phyloP scores from a whole-genome alignment of 257 asterid species.

The Capsicum baccatum region DNA sequence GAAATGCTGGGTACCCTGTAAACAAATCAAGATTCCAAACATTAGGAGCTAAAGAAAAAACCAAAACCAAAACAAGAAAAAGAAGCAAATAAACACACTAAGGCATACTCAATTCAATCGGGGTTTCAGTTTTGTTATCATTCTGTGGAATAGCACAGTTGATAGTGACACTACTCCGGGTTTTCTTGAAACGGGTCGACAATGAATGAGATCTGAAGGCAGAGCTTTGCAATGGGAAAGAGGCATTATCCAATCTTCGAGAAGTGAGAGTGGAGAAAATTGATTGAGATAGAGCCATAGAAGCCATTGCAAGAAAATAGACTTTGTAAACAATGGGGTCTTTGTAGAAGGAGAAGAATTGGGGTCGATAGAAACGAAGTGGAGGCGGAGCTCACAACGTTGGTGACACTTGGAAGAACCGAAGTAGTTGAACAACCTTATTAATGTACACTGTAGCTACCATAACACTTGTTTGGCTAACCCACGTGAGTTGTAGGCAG shows the following conservation, averaged over 20 bases:
- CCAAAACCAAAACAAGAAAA: background rate
- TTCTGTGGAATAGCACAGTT: slow-evolving; percentile 49
- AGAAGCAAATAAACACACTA: background rate
- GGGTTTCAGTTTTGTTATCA: slow-evolving; percentile 53
- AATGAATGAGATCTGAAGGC: slow-evolving; percentile 53
- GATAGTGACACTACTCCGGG: slow-evolving; percentile 40
- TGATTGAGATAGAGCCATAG: slow-evolving; percentile 62
- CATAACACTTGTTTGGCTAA: background rate
- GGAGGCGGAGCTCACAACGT: slow-evolving; percentile 15
- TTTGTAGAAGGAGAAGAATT: background rate
- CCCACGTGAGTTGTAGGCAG: background rate
- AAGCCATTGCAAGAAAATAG: slow-evolving; percentile 58
- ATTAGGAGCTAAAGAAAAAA: slow-evolving; percentile 14
- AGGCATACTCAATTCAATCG: slow-evolving; percentile 84
- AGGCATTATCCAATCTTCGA: slow-evolving; percentile 33
- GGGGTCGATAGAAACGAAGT: background rate
- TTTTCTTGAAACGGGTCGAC: slow-evolving; percentile 44
- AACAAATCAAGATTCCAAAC: slow-evolving; percentile 21
- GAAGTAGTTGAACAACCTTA: background rate
- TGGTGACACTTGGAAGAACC: background rate
- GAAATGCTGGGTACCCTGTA: slow-evolving; percentile 74
- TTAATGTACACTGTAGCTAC: background rate
- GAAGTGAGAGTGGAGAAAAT: slow-evolving; percentile 52
- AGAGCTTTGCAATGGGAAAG: slow-evolving; percentile 40
- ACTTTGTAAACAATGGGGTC: background rate